Conservation (phyloP, 2,329 filamentous ascomycete genomes). For the Neopestalotiopsis rosae region DNA sequence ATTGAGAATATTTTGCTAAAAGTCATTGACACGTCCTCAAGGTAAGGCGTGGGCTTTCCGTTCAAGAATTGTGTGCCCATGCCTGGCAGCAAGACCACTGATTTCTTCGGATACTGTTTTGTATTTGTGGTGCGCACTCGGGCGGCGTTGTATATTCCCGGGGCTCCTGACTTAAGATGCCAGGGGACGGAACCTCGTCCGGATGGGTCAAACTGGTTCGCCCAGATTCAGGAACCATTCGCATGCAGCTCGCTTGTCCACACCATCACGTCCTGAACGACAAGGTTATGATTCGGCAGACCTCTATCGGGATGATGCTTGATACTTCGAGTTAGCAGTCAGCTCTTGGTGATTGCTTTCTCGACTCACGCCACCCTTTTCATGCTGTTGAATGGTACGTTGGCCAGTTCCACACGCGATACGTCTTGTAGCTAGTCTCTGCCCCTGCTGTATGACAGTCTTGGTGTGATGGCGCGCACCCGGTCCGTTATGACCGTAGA, state of each 20-base stretch:
- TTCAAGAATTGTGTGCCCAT: too few species aligned
- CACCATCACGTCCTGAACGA: neutral
- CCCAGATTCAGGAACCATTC: slow-evolving; percentile 3
- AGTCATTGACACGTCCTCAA: too few species aligned
- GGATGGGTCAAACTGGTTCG: neutral
- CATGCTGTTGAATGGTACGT: neutral
- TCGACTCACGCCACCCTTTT: neutral
- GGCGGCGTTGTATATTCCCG: too few species aligned
- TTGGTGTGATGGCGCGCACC: slow-evolving; percentile 37
- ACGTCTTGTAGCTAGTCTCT: slow-evolving; percentile 12
- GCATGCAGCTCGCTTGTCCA: neutral
- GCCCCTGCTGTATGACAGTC: slow-evolving; percentile 20
- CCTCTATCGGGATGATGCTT: neutral
- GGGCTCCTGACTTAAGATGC: neutral
- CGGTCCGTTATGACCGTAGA: slow-evolving; percentile 46
- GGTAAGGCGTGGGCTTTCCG: too few species aligned
- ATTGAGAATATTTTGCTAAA: too few species aligned
- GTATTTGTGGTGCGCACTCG: too few species aligned
- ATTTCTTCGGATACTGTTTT: too few species aligned
- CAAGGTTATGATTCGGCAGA: neutral
- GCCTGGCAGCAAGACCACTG: too few species aligned
- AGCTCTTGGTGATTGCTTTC: neutral
- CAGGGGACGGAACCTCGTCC: neutral
- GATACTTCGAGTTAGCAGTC: neutral
- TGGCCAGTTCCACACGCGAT: neutral